Conservation (phyloP, 2,329 filamentous ascomycete genomes). For the Domatiomyces globalis region DNA sequence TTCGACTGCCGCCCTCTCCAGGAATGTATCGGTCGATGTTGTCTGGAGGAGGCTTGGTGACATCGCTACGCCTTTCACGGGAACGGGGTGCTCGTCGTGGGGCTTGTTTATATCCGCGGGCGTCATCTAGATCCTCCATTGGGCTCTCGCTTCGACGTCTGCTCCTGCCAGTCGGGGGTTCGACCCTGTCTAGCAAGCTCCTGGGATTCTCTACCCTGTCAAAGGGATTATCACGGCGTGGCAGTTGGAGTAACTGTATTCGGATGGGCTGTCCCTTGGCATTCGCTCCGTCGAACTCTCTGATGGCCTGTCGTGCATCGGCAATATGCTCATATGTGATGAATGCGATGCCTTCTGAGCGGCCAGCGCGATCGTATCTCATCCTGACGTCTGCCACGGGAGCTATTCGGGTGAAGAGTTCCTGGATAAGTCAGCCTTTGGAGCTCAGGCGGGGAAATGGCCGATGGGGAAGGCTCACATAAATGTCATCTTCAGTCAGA, state of each 20-base stretch:
- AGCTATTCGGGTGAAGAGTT: slow-evolving; percentile 67
- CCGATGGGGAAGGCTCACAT: slow-evolving; percentile 37
- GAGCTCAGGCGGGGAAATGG: not conserved
- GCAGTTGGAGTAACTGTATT: slow-evolving; percentile 51
- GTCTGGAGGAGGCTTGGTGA: slow-evolving; percentile 43
- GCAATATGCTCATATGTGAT: slow-evolving; percentile 60
- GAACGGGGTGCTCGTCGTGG: slow-evolving; percentile 21
- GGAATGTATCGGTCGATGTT: slow-evolving; percentile 71
- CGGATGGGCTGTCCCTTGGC: slow-evolving; percentile 78
- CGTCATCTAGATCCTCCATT: slow-evolving; percentile 22
- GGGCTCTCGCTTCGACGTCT: slow-evolving; percentile 30
- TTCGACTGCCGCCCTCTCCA: slow-evolving; percentile 33
- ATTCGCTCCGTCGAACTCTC: slow-evolving; percentile 77
- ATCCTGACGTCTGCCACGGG: slow-evolving; percentile 55
- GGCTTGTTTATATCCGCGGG: slow-evolving; percentile 26
- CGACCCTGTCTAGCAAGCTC: slow-evolving; percentile 53
- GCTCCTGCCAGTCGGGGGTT: slow-evolving; percentile 29
- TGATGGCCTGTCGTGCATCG: slow-evolving; percentile 61
- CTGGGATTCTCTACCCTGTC: slow-evolving; percentile 40
- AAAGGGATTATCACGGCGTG: slow-evolving; percentile 31
- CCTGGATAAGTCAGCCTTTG: slow-evolving; percentile 35
- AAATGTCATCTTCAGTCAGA: slow-evolving; percentile 67
- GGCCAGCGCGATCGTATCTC: slow-evolving; percentile 73
- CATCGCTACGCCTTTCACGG: slow-evolving; percentile 40
- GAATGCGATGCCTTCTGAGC: slow-evolving; percentile 71